These are phyloP conservation scores for Mycena alexandri DNA, from an alignment of 768 basidiomycete species.

Conservation along the genomic window DNA sequence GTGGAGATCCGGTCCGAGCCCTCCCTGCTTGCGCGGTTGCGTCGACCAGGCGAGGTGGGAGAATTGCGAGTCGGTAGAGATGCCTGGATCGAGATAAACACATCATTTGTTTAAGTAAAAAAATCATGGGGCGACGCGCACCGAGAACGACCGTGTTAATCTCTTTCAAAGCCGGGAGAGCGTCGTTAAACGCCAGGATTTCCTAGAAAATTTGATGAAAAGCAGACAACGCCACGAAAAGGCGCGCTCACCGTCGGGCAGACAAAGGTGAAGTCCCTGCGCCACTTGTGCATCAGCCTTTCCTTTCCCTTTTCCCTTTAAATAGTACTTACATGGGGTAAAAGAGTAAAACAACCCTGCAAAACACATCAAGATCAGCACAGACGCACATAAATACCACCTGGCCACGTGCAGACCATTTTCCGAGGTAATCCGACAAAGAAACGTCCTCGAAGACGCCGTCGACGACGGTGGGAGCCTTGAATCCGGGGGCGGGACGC, in stretches of 20 bases:
- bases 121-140: conserved; percentile 45
- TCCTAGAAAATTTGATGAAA: conserved; percentile 57
- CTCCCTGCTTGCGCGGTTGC: conserved; percentile 86
- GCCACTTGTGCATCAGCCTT: conserved; percentile 18
- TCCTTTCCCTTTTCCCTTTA: background rate
- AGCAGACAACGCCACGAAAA: background rate
- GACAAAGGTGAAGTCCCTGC: conserved; percentile 90
- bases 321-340: conserved; percentile 79
- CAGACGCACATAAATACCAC: conserved; percentile 5
- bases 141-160: conserved; percentile 85
- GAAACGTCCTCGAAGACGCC: conserved; percentile 84
- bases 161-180: conserved; percentile 78
- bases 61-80: conserved; percentile 93
- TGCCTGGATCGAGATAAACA: conserved; percentile 51
- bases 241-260: conserved; percentile 77
- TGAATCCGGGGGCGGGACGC: conserved; percentile 88
- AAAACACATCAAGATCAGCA: conserved; percentile 22
- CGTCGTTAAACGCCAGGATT: conserved; percentile 95
- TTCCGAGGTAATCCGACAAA: conserved; percentile 78
- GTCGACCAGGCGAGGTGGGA: conserved; percentile 91
- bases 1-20: conserved; percentile 89
- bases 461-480: conserved; percentile 78
- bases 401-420: conserved; percentile 71
- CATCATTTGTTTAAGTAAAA: background rate
- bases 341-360: conserved; percentile 93